phyloP scores from a whole-genome alignment of 2,329 filamentous ascomycete species.

The Cucurbitaria berberidis region DNA sequence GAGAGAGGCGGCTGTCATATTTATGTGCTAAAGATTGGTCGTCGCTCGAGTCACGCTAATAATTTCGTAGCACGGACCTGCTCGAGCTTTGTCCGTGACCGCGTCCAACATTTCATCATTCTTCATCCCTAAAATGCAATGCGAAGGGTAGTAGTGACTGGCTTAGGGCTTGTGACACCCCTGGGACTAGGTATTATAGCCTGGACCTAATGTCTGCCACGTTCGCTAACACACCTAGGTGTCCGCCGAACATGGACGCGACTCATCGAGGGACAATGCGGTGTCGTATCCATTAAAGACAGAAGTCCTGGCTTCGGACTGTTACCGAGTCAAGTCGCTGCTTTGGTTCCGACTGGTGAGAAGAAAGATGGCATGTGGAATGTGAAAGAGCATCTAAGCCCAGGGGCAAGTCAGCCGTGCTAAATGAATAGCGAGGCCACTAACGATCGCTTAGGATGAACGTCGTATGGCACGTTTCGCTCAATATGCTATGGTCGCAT shows the following conservation, averaged over 20 bases:
- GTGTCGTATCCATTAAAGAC: constrained; percentile 74
- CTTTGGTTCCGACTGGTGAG: constrained; percentile 70
- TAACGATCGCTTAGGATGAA: constrained; percentile 57
- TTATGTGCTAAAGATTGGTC: not conserved
- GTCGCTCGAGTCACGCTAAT: not conserved
- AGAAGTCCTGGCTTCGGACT: constrained; percentile 69
- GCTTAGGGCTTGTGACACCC: constrained; percentile 63
- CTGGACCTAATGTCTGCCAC: not conserved
- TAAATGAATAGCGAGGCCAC: constrained; percentile 43
- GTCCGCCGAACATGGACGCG: constrained; percentile 79
- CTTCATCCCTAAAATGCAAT: constrained; percentile 50
- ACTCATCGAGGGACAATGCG: constrained; percentile 79
- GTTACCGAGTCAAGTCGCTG: constrained; percentile 85
- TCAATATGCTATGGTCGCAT: constrained; percentile 87
- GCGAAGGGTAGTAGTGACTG: constrained; percentile 59
- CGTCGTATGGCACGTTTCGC: constrained; percentile 89
- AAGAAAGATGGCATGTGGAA: constrained; percentile 54
- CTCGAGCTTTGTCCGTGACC: constrained; percentile 1
- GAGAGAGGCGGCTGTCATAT: not conserved
- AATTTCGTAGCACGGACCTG: constrained; percentile 11
- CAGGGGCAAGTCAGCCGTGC: constrained; percentile 28
- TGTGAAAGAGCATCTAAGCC: constrained; percentile 53
- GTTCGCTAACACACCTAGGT: constrained; percentile 53
- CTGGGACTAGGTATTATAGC: constrained; percentile 70
- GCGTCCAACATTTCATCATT: constrained; percentile 15